Conservation (phyloP, 169 alveolate species). For the Sarcocystis neurona region DNA sequence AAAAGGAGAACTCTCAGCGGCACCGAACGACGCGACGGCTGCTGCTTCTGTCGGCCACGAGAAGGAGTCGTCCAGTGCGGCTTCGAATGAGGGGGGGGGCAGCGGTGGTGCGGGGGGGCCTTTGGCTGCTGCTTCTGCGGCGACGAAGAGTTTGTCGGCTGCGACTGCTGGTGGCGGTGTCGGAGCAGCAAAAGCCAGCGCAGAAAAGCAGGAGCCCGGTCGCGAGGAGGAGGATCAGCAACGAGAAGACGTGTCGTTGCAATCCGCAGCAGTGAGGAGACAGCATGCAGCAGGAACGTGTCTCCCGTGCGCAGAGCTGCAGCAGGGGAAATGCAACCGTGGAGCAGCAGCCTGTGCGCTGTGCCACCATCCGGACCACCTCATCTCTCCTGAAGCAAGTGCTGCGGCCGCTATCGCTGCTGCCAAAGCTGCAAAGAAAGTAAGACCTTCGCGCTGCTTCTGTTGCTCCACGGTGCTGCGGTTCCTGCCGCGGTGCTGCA, state of each 20-base stretch:
- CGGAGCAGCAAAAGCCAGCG: too few relatives aligned
- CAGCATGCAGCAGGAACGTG: conserved; percentile 48
- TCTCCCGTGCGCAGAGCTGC: conserved; percentile 23
- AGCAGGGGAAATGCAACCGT: background rate
- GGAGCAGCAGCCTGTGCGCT: background rate
- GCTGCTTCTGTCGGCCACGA: too few relatives aligned
- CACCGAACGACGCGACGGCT: too few relatives aligned
- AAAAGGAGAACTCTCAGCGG: too few relatives aligned
- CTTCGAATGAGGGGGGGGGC: too few relatives aligned
- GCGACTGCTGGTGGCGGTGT: background rate
- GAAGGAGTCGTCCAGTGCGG: too few relatives aligned
- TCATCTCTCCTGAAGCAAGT: background rate
- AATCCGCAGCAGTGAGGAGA: background rate
- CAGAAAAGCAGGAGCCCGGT: too few relatives aligned
- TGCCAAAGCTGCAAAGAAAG: background rate
- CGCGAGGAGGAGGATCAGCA: background rate
- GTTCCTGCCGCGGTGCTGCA: background rate
- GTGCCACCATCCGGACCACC: conserved; percentile 21
- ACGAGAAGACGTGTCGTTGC: background rate
- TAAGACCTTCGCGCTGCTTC: background rate
- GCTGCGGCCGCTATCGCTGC: background rate
- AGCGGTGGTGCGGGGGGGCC: background rate
- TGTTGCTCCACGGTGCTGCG: background rate
- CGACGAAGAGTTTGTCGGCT: background rate
- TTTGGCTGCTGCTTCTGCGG: background rate